Evolutionary conservation across 164 flowering plant genomes (phyloP).

Genomic region (Saururus chinensis): DNA sequence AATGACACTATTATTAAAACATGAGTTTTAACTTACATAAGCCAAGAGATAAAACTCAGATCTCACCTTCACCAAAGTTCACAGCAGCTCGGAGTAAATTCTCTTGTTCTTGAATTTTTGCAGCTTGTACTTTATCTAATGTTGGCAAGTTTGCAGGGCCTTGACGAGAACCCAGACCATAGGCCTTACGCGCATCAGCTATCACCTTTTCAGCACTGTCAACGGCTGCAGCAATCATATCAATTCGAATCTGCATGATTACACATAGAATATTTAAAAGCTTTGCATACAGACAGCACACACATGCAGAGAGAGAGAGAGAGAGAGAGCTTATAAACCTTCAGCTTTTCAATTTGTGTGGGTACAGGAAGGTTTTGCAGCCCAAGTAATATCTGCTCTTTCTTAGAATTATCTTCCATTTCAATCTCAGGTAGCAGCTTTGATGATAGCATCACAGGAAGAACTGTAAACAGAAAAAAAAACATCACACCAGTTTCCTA

Average conservation of each 20-base stretch:
- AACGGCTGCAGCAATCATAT: conserved; percentile 89
- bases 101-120: conserved; percentile 88
- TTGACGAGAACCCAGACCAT: conserved; percentile 77
- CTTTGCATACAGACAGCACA: background rate
- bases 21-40: background rate
- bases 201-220: conserved; percentile 90
- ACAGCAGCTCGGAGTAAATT: conserved; percentile 75
- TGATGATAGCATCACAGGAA: conserved; percentile 92
- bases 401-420: conserved; percentile 63
- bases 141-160: conserved; percentile 58
- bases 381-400: conserved; percentile 77
- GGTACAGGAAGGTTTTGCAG: conserved; percentile 68
- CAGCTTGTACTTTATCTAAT: conserved; percentile 82
- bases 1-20: background rate
- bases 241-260: conserved; percentile 59
- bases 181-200: conserved; percentile 81
- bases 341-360: conserved; percentile 75
- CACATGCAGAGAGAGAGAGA: background rate
- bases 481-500: background rate
- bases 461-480: conserved; percentile 29
- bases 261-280: conserved; percentile 1
- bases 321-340: conserved; percentile 31
- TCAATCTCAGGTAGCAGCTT: conserved; percentile 95
- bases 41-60: background rate
- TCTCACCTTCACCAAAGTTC: conserved; percentile 69